Evolutionary conservation across 305 asterid species (phyloP).

Genomic region (Solanum hybrid): DNA sequence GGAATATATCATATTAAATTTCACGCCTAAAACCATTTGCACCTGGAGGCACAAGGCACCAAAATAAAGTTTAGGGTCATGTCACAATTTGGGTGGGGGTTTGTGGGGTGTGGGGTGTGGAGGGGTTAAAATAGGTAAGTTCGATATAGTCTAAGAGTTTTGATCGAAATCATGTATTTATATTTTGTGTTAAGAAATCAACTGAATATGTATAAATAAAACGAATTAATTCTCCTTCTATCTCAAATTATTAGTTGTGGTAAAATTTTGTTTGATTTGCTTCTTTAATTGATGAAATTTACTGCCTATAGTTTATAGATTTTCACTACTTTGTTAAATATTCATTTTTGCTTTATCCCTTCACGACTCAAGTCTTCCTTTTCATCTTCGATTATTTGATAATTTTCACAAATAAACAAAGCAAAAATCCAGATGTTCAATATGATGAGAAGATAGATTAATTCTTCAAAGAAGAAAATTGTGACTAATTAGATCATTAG

Average conservation of each 20-base stretch:
- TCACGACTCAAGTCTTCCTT: neutral
- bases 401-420: neutral
- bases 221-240: neutral
- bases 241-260: neutral
- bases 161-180: neutral
- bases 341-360: neutral
- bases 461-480: neutral
- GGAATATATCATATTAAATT: neutral
- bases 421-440: neutral
- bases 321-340: neutral
- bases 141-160: neutral
- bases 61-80: neutral
- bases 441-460: neutral
- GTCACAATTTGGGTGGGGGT: neutral
- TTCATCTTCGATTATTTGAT: neutral
- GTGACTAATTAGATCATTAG: neutral
- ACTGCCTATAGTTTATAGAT: neutral
- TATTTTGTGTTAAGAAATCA: neutral
- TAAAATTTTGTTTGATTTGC: neutral
- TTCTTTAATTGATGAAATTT: neutral
- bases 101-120: neutral
- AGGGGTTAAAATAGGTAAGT: neutral
- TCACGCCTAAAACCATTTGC: neutral
- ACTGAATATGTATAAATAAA: neutral
- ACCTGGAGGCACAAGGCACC: neutral